Conservation (phyloP, 1,284 basidiomycete genomes). For the Moesziomyces sp. region DNA sequence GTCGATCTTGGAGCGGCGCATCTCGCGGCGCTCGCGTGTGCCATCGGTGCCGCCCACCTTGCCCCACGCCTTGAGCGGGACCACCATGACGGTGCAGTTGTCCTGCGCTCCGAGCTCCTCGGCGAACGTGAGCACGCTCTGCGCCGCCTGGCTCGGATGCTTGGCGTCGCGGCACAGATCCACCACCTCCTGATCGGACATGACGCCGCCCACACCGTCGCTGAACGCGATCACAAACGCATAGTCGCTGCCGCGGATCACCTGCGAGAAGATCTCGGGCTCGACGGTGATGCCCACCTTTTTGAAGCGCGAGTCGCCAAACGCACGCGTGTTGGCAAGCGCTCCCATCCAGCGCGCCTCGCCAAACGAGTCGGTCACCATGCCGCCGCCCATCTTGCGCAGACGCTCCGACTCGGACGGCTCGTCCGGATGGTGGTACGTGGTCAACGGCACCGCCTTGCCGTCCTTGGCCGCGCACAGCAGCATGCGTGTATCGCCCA, state of each 20-base stretch:
- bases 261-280: slow-evolving; percentile 85
- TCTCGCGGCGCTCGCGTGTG: slow-evolving; percentile 72
- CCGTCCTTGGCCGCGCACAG: slow-evolving; percentile 81
- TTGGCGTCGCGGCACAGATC: slow-evolving; percentile 82
- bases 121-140: slow-evolving; percentile 84
- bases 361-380: slow-evolving; percentile 94
- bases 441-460: slow-evolving; percentile 76
- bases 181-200: slow-evolving; percentile 93
- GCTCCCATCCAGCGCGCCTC: slow-evolving; percentile 97
- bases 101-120: slow-evolving; percentile 88
- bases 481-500: slow-evolving; percentile 83
- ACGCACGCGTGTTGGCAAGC: slow-evolving; percentile 89
- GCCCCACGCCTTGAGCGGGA: slow-evolving; percentile 93
- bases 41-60: slow-evolving; percentile 80
- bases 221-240: slow-evolving; percentile 62
- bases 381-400: slow-evolving; percentile 84
- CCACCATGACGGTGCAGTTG: slow-evolving; percentile 90
- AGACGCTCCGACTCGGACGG: slow-evolving; percentile 84
- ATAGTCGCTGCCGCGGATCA: slow-evolving; percentile 72
- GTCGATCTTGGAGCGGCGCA: slow-evolving; percentile 53
- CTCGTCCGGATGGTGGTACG: slow-evolving; percentile 85
- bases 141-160: slow-evolving; percentile 83
- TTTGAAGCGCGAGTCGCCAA: slow-evolving; percentile 92
- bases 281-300: slow-evolving; percentile 80
- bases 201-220: slow-evolving; percentile 88